Evolutionary conservation across 2,329 filamentous ascomycete species (phyloP), one percentile per base, ranked within the genome.

Genomic region (Sclerotinia subarctica): DNA sequence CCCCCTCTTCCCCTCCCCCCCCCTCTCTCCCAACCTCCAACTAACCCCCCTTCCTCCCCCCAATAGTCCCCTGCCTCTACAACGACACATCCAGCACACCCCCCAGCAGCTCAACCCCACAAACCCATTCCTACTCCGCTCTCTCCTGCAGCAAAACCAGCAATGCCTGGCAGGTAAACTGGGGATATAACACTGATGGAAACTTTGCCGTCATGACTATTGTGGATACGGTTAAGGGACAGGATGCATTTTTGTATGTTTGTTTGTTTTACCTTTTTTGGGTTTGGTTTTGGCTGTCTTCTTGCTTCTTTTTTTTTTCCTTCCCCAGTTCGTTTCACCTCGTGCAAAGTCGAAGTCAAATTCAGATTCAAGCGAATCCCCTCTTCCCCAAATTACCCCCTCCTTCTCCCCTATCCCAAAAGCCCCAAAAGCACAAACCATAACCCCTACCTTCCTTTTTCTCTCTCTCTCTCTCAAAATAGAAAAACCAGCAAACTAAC

Each of bases 151-250:
- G 17, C n/a, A 24, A 24, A 10, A 32, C 38, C 19, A 17, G 60
- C 7, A 29, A 60, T 17, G 3, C 26, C 7, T 71, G 69, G 70
- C 10, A 24, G 2, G 58, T 71, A 26, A 71, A 58, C 35, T 72
- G 70, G 69, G 69, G 70, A 5, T 70, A 72, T 35, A 70, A 71
- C 24, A 1, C 38, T 1, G 35, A 10, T 26, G 60, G 51, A 10
- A 46, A 72, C 58, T 71, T 66, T 53, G 69, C 69, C 2, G 70
- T 72, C 10, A 68, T 72, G 69, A 70, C 67, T 0, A 51, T 69
- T 26, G 57, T 69, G 7, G 64, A 72, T 57, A 51, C 29, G 8
- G 15, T 17, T 10, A 26, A 35, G n/a, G 35, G 47, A 1, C 24
- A 66, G 21, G 66, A 70, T 63, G 67, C 69, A 4, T 72, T 53